Evolutionary conservation across 495 filamentous ascomycete species (phyloP).

Genomic region (Cercophora sp.): DNA sequence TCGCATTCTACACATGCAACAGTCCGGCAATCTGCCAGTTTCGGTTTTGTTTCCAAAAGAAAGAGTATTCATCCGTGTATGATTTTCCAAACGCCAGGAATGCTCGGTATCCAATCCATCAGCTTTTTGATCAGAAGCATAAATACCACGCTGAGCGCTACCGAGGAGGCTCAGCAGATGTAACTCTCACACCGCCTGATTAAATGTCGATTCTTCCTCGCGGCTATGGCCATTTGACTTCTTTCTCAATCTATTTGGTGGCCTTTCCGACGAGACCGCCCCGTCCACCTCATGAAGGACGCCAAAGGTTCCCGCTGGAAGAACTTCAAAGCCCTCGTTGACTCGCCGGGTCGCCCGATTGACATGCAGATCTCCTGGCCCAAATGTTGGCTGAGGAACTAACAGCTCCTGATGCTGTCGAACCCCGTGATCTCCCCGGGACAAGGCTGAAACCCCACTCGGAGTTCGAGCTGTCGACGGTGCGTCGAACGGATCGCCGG

Average conservation of each 20-base stretch:
- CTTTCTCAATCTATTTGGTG: conserved; percentile 18
- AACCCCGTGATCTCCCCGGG: conserved; percentile 8
- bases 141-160: too few species aligned
- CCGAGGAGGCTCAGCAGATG: neutral
- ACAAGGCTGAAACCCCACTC: conserved; percentile 16
- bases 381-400: conserved; percentile 26
- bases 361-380: conserved; percentile 43
- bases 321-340: conserved; percentile 59
- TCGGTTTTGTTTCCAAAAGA: neutral
- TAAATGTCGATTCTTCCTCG: neutral
- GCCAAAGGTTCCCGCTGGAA: conserved; percentile 53
- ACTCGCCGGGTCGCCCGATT: conserved; percentile 48
- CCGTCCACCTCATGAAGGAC: conserved; percentile 10
- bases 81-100: neutral
- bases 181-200: too few species aligned
- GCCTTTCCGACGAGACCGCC: too few species aligned
- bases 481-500: conserved; percentile 20
- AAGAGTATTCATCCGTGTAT: neutral
- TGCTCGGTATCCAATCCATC: neutral
- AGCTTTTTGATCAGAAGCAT: neutral
- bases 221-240: conserved; percentile 14
- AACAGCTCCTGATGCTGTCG: conserved; percentile 6
- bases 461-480: conserved; percentile 27
- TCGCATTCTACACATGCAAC: neutral
- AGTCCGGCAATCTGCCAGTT: neutral